phyloP scores from a whole-genome alignment of 139 green algal species.

The Spirogloea muscicola region DNA sequence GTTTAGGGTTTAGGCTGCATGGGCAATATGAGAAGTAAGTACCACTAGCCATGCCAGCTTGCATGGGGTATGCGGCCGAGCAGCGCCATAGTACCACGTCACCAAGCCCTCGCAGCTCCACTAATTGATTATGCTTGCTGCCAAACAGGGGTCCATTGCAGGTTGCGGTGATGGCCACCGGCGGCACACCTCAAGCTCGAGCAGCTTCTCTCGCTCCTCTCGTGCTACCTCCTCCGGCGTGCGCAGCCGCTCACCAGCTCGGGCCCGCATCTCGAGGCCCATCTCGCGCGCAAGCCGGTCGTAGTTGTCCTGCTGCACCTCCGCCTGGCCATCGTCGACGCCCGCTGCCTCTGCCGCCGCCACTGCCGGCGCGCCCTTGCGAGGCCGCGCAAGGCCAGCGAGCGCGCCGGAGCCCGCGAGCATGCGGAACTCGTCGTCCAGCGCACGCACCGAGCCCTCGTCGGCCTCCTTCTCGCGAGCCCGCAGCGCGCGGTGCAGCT shows the following conservation, averaged over 20 bases:
- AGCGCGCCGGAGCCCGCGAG: constrained; percentile 46
- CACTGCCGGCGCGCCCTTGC: background rate
- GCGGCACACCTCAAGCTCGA: constrained; percentile 67
- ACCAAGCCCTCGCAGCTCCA: too few relatives aligned
- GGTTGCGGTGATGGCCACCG: too few relatives aligned
- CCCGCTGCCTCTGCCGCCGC: background rate
- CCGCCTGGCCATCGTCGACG: constrained; percentile 2
- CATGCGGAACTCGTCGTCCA: constrained; percentile 70
- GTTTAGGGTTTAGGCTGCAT: too few relatives aligned
- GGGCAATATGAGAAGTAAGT: too few relatives aligned
- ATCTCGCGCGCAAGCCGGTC: constrained; percentile 40
- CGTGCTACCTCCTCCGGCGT: constrained; percentile 68
- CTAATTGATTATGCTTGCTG: too few relatives aligned
- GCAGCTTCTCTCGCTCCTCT: constrained; percentile 59
- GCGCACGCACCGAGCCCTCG: constrained; percentile 63
- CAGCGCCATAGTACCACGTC: too few relatives aligned
- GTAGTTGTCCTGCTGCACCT: constrained; percentile 42
- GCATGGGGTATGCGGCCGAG: too few relatives aligned
- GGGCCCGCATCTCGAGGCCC: constrained; percentile 42
- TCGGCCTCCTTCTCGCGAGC: constrained; percentile 90
- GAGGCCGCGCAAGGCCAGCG: background rate
- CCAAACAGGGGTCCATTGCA: too few relatives aligned
- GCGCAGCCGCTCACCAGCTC: constrained; percentile 38
- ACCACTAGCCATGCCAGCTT: too few relatives aligned
- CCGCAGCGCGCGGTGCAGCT: too few relatives aligned